Conservation (phyloP, 31 red algal genomes). For the Endocladia muricata region DNA sequence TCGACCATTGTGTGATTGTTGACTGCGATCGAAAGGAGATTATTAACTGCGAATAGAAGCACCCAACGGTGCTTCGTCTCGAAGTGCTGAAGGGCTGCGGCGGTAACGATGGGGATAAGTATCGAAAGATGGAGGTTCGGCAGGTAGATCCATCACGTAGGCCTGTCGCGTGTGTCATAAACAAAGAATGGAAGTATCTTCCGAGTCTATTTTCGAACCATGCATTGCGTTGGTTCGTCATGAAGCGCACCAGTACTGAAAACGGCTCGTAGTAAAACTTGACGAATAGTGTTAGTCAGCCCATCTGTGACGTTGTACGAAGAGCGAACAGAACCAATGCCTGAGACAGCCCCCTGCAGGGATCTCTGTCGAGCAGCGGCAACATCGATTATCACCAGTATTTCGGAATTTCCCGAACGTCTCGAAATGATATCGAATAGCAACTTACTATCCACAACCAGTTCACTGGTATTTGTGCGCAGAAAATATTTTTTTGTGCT, state of each 20-base stretch:
- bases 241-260: not conserved
- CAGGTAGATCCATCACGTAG: no score
- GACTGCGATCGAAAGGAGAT: no score
- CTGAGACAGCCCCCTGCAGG: not conserved
- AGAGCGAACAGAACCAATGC: no score
- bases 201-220: no score
- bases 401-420: conserved; percentile 5
- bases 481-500: not conserved
- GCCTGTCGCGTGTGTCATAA: no score
- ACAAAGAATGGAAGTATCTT: no score
- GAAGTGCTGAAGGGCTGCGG: no score
- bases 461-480: not conserved
- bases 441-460: conserved; percentile 1
- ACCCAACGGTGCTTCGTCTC: no score
- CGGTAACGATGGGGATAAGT: no score
- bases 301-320: conserved; percentile 35
- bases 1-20: no score
- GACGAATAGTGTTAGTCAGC: conserved; percentile 2
- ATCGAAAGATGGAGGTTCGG: no score
- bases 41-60: no score
- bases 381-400: not conserved
- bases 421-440: conserved; percentile 7
- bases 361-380: not conserved
- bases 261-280: not conserved
- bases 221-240: not conserved